Base-by-base conservation (phyloP, 2,329 filamentous ascomycete species). In the Fusarium continuum region DNA sequence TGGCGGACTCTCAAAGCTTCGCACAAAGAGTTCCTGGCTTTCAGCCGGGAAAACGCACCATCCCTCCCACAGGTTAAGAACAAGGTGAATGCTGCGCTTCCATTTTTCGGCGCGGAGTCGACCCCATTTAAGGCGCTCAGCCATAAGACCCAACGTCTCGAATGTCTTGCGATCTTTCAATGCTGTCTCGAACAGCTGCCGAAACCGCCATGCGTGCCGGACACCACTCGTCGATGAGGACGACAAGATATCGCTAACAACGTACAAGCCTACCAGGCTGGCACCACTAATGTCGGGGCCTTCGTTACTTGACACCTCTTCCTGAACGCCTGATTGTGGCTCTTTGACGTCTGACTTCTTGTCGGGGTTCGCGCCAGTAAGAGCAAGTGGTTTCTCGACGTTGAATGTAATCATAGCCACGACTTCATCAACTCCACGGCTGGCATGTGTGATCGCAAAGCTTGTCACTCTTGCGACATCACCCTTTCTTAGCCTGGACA, bases 331-430 rank as follows among this genome's bases (percentile, higher is more conserved):
- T 17, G 62, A 26, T 20, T 69, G 65, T 3, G 75, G 71, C 14
- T 72, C 66, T 35, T 78, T 79, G 2, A 67, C 68, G 25, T 78
- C 77, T 50, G 73, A 75, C 16, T 74, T 78, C 64, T 78, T 77
- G 8, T 85, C 80, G 0, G 88, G 85, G 57, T 92, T 93, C 20
- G 90, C 91, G 7, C 84, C 84, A 1, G 88, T 91, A 65, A 89
- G 86, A 6, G 88, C 85, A 55, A 96, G 87, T 0, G 95, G 95
- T 46, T 84, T 86, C 56, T 90, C 83, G 28, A 98, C 83, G 70
- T 99, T 98, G 1, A 88, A 83, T 1, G 96, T 85, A 31, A 98
- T 88, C 77, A 96, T 86, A 44, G 94, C 86, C n/a, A 96, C 93
- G 29, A 97, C 89, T 78, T 98, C 95, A 64, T 96, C 91, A 11